These are phyloP conservation scores for Saccharomycopsis hybrid DNA, from an alignment of 1,139 yeast genomes.

Conservation along the genomic window DNA sequence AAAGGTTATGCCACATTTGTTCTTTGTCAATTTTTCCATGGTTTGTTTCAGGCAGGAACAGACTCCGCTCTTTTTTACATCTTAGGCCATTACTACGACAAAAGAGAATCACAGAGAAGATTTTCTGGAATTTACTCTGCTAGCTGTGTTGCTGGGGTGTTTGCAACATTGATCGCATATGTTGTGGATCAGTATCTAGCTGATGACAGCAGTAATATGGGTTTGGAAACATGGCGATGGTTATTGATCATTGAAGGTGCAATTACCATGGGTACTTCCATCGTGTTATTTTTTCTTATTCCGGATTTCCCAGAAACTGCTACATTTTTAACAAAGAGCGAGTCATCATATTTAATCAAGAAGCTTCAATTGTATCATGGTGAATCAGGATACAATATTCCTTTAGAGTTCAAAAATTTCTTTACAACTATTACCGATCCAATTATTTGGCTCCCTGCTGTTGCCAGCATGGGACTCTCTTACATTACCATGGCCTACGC, in stretches of 20 bases:
- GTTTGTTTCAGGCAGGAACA: conserved; percentile 13
- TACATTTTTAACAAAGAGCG: conserved; percentile 30
- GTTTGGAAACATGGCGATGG: conserved; percentile 60
- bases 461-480: conserved; percentile 41
- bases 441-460: conserved; percentile 46
- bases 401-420: neutral
- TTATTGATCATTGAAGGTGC: conserved; percentile 67
- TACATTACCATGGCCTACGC: conserved; percentile 70
- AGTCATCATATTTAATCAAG: conserved; percentile 21
- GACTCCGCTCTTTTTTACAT: conserved; percentile 17
- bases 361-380: conserved; percentile 32
- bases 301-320: conserved; percentile 68
- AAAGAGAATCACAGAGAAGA: conserved; percentile 39
- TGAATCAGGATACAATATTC: conserved; percentile 29
- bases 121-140: conserved; percentile 63
- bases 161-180: conserved; percentile 64
- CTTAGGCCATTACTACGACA: conserved; percentile 16
- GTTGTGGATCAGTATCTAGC: conserved; percentile 33
- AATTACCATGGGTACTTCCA: conserved; percentile 49
- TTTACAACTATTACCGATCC: conserved; percentile 40
- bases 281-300: conserved; percentile 49
- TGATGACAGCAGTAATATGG: conserved; percentile 30
- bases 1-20: conserved; percentile 8
- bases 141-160: conserved; percentile 68
- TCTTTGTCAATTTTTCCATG: conserved; percentile 18